Evolutionary conservation across 768 basidiomycete genomes (phyloP).

Genomic region (Kwoniella europaea): DNA sequence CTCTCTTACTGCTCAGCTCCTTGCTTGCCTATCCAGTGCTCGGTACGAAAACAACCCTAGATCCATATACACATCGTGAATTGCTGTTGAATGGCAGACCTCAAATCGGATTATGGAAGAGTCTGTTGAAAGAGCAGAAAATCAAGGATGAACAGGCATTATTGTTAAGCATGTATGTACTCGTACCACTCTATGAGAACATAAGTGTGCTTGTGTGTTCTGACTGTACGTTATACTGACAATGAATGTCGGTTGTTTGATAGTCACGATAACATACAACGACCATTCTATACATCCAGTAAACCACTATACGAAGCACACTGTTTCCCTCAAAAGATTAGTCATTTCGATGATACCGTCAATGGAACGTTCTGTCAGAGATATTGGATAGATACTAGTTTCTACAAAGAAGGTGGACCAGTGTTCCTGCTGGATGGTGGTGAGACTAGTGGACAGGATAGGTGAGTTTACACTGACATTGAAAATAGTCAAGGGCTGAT

Average conservation of each 20-base stretch:
- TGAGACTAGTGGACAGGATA: conserved; percentile 82
- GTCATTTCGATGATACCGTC: conserved; percentile 70
- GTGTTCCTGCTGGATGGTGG: conserved; percentile 92
- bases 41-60: conserved; percentile 14
- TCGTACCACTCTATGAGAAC: not conserved
- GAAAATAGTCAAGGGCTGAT: too few relatives aligned
- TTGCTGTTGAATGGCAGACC: conserved; percentile 47
- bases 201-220: too few relatives aligned
- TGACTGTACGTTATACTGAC: not conserved
- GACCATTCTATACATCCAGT: conserved; percentile 9
- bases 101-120: conserved; percentile 45
- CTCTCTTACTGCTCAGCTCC: not conserved
- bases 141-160: not conserved
- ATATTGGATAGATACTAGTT: conserved; percentile 87
- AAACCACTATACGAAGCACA: conserved; percentile 41
- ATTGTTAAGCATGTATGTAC: conserved; percentile 4
- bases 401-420: conserved; percentile 77
- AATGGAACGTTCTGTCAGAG: conserved; percentile 78
- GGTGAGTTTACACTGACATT: conserved; percentile 28
- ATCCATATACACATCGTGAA: conserved; percentile 30
- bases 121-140: conserved; percentile 30
- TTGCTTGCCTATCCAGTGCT: not conserved
- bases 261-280: not conserved
- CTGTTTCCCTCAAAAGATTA: conserved; percentile 83
- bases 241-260: conserved; percentile 1